phyloP scores from a whole-genome alignment of 306 rosid species.

The Clitoria ternatea region DNA sequence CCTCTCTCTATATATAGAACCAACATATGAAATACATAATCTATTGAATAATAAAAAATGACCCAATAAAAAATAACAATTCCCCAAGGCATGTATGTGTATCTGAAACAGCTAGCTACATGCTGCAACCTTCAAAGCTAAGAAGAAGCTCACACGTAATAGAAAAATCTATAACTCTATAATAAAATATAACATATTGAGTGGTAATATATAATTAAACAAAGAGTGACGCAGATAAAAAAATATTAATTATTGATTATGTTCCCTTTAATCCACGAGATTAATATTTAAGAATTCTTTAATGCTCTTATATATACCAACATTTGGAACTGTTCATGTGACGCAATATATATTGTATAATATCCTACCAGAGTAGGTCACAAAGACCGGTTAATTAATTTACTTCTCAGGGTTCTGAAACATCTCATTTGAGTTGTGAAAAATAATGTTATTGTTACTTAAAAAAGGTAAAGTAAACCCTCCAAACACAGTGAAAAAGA shows the following conservation, averaged over 20 bases:
- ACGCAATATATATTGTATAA: not conserved
- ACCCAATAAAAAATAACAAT: not conserved
- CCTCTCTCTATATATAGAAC: not conserved
- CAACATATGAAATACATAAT: not conserved
- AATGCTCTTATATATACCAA: not conserved
- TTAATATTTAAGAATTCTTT: not conserved
- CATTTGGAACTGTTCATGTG: not conserved
- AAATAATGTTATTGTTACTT: not conserved
- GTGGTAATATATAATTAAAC: not conserved
- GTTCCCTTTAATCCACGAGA: not conserved
- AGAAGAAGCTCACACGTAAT: not conserved
- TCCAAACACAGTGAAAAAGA: not conserved
- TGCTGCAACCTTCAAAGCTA: constrained; percentile 20
- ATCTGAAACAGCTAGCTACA: constrained; percentile 18
- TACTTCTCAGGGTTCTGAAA: not conserved
- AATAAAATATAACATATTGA: not conserved
- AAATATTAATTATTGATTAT: not conserved
- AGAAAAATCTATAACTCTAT: not conserved
- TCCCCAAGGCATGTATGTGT: not conserved
- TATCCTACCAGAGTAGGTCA: not conserved
- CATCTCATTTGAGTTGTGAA: not conserved
- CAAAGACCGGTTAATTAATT: not conserved
- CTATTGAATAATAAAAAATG: not conserved
- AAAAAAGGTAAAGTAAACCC: not conserved
- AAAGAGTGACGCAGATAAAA: not conserved